These are phyloP conservation scores for Chamaecrista fasciculata DNA, from an alignment of 306 rosid genomes.

Conservation along the genomic window DNA sequence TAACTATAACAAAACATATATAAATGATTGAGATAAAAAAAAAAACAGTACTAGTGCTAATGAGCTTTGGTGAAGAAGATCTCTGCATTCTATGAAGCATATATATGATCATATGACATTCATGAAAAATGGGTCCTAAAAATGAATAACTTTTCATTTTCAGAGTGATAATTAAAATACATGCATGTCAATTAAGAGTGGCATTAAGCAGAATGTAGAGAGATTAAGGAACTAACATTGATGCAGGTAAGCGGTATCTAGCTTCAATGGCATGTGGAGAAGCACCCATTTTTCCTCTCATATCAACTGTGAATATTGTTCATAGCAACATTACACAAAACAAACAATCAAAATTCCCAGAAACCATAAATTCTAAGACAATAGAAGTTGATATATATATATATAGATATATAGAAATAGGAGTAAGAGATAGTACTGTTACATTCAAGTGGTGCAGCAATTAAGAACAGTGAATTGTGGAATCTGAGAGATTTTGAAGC, in stretches of 20 bases:
- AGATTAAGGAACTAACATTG: constrained; percentile 51
- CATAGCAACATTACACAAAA: neutral
- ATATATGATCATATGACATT: too few species aligned
- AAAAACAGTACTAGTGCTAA: neutral
- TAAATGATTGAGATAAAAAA: neutral
- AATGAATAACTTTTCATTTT: neutral
- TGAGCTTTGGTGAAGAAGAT: neutral
- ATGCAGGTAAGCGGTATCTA: constrained; percentile 61
- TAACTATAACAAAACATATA: too few species aligned
- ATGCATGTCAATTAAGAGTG: neutral
- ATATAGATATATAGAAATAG: too few species aligned
- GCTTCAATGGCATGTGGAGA: constrained; percentile 61
- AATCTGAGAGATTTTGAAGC: constrained; percentile 21
- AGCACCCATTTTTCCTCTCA: constrained; percentile 69
- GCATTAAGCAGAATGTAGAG: neutral
- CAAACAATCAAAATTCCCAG: neutral
- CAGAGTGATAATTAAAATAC: neutral
- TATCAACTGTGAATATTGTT: neutral
- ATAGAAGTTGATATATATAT: constrained; percentile 9
- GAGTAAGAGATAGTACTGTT: too few species aligned
- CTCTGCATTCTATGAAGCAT: neutral
- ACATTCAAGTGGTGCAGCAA: neutral
- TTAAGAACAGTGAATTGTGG: too few species aligned
- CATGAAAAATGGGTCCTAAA: neutral
- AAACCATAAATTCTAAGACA: neutral